Conservation (phyloP, 495 filamentous ascomycete species). For the Parachaetomium inaequale region DNA sequence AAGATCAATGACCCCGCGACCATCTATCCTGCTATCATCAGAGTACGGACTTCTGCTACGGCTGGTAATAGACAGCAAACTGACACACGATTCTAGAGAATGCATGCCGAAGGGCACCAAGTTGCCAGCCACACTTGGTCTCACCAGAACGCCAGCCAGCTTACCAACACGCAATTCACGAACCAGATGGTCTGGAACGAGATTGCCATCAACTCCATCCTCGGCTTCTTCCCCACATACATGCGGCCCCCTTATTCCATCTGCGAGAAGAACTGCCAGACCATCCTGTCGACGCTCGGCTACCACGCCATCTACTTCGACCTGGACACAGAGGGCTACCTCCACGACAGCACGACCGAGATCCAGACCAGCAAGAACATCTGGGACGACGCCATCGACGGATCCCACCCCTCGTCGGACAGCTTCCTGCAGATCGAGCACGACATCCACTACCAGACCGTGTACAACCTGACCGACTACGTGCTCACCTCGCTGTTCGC, state of each 20-base stretch:
- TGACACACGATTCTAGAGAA: constrained; percentile 35
- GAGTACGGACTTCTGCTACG: constrained; percentile 30
- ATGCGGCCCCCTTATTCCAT: constrained; percentile 80
- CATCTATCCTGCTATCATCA: constrained; percentile 59
- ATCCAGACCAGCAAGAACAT: constrained; percentile 74
- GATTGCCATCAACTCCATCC: constrained; percentile 71
- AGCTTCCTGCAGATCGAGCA: constrained; percentile 70
- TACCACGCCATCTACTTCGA: constrained; percentile 76
- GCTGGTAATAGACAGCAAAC: background rate
- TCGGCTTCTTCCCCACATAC: constrained; percentile 79
- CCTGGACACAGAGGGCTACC: constrained; percentile 76
- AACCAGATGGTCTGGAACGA: constrained; percentile 76
- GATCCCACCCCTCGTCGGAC: constrained; percentile 41
- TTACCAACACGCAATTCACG: constrained; percentile 51
- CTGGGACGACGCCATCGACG: constrained; percentile 56
- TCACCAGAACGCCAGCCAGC: constrained; percentile 66
- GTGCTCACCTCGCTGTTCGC: constrained; percentile 58
- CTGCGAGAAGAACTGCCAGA: constrained; percentile 59
- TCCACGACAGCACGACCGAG: constrained; percentile 53
- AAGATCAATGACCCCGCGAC: constrained; percentile 58
- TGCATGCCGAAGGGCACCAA: constrained; percentile 77
- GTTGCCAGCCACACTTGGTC: constrained; percentile 84
- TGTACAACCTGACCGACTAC: constrained; percentile 71
- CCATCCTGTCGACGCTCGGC: constrained; percentile 60
- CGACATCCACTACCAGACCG: constrained; percentile 74